phyloP scores from a whole-genome alignment of 1,284 basidiomycete genomes.

The Schizophyllum commune region DNA sequence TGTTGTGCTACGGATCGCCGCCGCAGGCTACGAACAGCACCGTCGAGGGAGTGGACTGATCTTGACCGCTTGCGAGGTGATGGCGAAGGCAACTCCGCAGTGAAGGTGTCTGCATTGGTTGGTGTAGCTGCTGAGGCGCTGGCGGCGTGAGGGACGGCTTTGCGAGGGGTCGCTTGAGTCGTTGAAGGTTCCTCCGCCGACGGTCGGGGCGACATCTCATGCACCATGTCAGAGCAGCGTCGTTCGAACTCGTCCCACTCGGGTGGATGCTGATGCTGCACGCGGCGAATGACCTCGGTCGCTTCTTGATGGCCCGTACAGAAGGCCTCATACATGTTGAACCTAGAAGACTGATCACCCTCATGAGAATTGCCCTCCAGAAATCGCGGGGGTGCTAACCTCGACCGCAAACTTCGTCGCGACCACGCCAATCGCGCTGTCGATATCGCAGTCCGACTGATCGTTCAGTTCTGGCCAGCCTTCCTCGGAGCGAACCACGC shows the following conservation, averaged over 20 bases:
- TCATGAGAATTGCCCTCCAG: not conserved
- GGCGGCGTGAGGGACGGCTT: too few species aligned
- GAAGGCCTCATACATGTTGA: constrained; percentile 74
- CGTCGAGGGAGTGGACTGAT: constrained; percentile 32
- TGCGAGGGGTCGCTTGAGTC: not conserved
- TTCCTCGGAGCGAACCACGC: constrained; percentile 15
- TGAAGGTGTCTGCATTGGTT: constrained; percentile 2
- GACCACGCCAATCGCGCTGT: constrained; percentile 46
- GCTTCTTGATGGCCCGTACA: constrained; percentile 82
- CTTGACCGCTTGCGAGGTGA: constrained; percentile 29
- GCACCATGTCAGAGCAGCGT: constrained; percentile 33
- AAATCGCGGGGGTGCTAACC: constrained; percentile 31
- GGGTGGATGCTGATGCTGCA: constrained; percentile 47
- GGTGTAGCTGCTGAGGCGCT: not conserved
- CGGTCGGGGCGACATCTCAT: not conserved
- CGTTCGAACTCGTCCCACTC: constrained; percentile 84
- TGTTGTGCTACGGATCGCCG: constrained; percentile 22
- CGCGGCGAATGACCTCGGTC: constrained; percentile 58
- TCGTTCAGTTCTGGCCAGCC: constrained; percentile 3
- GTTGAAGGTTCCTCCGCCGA: not conserved
- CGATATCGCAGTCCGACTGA: constrained; percentile 22
- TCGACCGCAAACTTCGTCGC: constrained; percentile 60
- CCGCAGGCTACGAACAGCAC: constrained; percentile 28
- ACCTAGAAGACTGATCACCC: constrained; percentile 54
- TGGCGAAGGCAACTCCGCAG: constrained; percentile 8